A percentile compares a stretch with the other conserved stretches of the same genome.
Conservation (phyloP, 352 stramenopile genomes). For the Thraustochytrium sp. region DNA sequence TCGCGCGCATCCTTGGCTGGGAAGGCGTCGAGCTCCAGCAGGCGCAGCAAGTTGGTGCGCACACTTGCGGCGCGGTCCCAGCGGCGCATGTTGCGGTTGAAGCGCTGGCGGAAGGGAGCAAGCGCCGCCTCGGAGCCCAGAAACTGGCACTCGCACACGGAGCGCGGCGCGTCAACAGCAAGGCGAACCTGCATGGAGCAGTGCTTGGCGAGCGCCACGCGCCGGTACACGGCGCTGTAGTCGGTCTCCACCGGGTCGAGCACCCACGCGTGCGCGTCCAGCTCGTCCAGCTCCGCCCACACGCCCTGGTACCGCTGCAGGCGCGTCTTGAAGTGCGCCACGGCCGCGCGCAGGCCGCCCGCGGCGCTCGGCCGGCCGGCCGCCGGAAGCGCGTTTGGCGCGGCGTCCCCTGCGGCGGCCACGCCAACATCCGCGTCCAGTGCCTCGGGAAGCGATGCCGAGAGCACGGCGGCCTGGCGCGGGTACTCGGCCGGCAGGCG, state of each 20-base stretch:
- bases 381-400: background rate
- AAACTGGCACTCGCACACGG: conserved; percentile 34
- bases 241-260: background rate
- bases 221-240: background rate
- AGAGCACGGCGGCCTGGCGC: background rate
- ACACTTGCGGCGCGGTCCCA: background rate
- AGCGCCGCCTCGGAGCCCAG: conserved; percentile 4
- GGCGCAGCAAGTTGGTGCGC: background rate
- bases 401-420: background rate
- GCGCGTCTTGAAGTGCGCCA: background rate
- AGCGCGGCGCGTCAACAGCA: background rate
- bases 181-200: conserved; percentile 8
- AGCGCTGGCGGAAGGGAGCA: background rate
- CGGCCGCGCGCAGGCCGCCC: background rate
- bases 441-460: background rate
- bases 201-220: conserved; percentile 18
- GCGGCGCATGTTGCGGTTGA: background rate
- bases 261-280: conserved; percentile 22
- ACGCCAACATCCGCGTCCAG: background rate
- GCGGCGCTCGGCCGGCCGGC: too few relatives aligned
- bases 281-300: conserved; percentile 10
- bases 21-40: background rate
- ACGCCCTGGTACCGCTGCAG: background rate
- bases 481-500: background rate
- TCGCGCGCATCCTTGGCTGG: background rate